Evolutionary conservation across 1,284 basidiomycete genomes (phyloP).

Genomic region (Cutaneotrichosporon cutaneum): DNA sequence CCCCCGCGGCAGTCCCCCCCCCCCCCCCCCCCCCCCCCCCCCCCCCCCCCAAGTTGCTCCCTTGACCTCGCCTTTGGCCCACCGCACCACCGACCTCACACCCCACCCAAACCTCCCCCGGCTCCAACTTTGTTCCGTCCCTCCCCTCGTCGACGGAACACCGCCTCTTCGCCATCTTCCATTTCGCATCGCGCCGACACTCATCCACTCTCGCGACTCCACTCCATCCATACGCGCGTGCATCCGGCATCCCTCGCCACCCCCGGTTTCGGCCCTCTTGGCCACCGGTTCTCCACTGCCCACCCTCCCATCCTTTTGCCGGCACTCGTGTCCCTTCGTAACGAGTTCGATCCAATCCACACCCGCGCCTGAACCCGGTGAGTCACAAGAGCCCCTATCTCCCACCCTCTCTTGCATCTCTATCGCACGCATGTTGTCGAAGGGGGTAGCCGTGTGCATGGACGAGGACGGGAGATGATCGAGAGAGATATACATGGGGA

Average conservation of each 20-base stretch:
- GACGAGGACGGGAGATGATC: too few species aligned
- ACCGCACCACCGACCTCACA: too few species aligned
- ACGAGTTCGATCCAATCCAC: not conserved
- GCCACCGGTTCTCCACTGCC: not conserved
- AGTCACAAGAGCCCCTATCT: not conserved
- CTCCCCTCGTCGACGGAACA: not conserved
- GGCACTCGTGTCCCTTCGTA: not conserved
- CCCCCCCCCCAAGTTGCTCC: too few species aligned
- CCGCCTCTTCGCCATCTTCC: not conserved
- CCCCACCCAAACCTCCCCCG: too few species aligned
- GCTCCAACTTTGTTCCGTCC: too few species aligned
- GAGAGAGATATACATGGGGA: too few species aligned
- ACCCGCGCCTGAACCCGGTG: not conserved
- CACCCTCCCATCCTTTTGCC: not conserved
- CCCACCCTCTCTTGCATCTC: not conserved
- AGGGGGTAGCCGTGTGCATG: too few species aligned
- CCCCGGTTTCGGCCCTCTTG: constrained; percentile 1
- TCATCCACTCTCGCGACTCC: not conserved
- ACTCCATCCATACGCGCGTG: not conserved
- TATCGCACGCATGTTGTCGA: too few species aligned
- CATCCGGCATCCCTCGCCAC: not conserved
- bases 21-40: too few species aligned
- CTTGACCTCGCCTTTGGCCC: too few species aligned
- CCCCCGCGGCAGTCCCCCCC: too few species aligned
- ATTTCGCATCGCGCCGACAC: not conserved